These are phyloP conservation scores for Rhizopogon vinicolor DNA, from an alignment of 768 basidiomycete species.

Conservation along the genomic window DNA sequence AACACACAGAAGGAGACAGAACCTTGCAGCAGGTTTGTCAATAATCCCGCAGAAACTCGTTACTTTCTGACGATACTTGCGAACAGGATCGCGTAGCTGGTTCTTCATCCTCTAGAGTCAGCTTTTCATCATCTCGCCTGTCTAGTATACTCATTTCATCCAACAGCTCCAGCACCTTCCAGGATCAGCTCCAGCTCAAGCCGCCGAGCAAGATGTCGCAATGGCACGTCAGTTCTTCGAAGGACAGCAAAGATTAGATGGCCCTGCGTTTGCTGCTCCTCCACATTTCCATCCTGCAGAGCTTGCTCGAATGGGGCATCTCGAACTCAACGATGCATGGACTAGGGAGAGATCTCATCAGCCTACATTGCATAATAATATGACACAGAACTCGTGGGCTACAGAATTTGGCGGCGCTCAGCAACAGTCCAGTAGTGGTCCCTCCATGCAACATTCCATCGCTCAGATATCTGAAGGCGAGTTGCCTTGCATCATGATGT, in stretches of 20 bases:
- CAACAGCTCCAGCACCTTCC: conserved; percentile 74
- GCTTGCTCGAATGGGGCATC: conserved; percentile 19
- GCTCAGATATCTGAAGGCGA: conserved; percentile 23
- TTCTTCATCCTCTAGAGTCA: conserved; percentile 65
- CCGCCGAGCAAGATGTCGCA: conserved; percentile 62
- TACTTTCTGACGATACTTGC: background rate
- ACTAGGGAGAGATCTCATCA: conserved; percentile 43
- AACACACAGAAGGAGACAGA: conserved; percentile 85
- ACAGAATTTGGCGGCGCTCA: conserved; percentile 45
- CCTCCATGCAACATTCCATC: conserved; percentile 28
- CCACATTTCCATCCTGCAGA: conserved; percentile 28
- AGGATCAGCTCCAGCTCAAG: conserved; percentile 40
- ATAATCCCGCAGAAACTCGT: background rate
- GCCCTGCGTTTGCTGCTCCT: conserved; percentile 30
- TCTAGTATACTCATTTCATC: background rate
- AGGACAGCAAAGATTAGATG: conserved; percentile 28
- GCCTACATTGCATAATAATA: conserved; percentile 29
- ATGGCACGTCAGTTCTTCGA: conserved; percentile 83
- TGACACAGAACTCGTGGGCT: conserved; percentile 43
- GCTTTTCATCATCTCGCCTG: conserved; percentile 8
- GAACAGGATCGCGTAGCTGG: conserved; percentile 69
- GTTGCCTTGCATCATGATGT: background rate
- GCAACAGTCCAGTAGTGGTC: conserved; percentile 14
- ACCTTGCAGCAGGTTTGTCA: conserved; percentile 76
- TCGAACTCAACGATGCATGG: conserved; percentile 51